Evolutionary conservation across 495 filamentous ascomycete genomes (phyloP).

Genomic region (Aspergillus leporis): DNA sequence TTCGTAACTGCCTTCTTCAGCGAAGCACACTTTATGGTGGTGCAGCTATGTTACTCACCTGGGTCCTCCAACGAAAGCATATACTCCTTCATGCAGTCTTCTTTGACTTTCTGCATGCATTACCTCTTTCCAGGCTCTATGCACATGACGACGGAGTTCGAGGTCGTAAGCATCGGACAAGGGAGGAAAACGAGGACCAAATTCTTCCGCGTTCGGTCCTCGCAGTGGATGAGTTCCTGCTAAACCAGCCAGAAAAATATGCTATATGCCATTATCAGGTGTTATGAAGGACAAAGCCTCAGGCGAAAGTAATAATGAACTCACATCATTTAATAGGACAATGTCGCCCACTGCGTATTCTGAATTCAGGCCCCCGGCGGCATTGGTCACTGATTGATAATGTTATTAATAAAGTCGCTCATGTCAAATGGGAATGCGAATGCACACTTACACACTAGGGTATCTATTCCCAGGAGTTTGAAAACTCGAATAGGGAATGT

Average conservation of each 20-base stretch:
- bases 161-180: slow-evolving; percentile 79
- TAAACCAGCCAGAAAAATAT: slow-evolving; percentile 73
- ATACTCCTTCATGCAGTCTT: slow-evolving; percentile 69
- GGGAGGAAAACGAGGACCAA: slow-evolving; percentile 70
- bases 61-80: slow-evolving; percentile 73
- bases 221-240: slow-evolving; percentile 69
- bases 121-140: slow-evolving; percentile 60
- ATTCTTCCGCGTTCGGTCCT: slow-evolving; percentile 67
- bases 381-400: slow-evolving; percentile 63
- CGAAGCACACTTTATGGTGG: background rate
- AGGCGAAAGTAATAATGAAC: slow-evolving; percentile 13
- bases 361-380: slow-evolving; percentile 70
- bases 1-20: slow-evolving; percentile 58
- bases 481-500: slow-evolving; percentile 73
- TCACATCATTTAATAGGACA: slow-evolving; percentile 69
- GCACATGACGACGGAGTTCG: slow-evolving; percentile 59
- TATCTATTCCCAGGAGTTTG: slow-evolving; percentile 64
- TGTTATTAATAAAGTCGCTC: slow-evolving; percentile 14
- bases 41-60: slow-evolving; percentile 44
- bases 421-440: slow-evolving; percentile 12
- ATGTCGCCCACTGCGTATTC: slow-evolving; percentile 72
- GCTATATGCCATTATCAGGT: slow-evolving; percentile 45
- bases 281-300: slow-evolving; percentile 2
- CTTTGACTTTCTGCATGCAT: slow-evolving; percentile 40
- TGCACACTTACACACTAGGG: slow-evolving; percentile 56